Base-by-base conservation (phyloP, 192 early-diverging fungal species). In the Mortierella claussenii region DNA sequence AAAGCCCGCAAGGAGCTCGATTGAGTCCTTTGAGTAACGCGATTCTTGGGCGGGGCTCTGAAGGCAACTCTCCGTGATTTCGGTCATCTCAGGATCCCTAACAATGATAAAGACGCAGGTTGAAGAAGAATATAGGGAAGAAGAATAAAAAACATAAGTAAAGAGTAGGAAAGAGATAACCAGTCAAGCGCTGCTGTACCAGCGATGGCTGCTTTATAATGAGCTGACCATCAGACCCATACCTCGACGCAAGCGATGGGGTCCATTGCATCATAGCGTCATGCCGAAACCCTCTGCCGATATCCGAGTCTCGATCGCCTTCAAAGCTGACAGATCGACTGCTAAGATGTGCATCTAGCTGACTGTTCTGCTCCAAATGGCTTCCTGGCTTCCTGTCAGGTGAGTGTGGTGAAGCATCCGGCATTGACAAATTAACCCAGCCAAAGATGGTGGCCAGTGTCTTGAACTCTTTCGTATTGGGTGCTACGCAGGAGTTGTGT, bases 401-500 rank as follows among this genome's bases (percentile, higher is more conserved):
- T 50, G 32, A 47, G 18, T 55, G 55, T 9, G 50, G 34, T 57
- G 50, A 60, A 20, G 48, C 27, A 21, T 50, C 34, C 7, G 37
- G 13, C 2, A 51, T 30, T 9, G 71, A 48, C 5, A 46, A 33
- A 7, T 70, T 73, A 9, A 79, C 78, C 83, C 83, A 85, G 27
- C 81, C 81, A 55, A 82, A 82, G 20, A 85, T 82, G 0, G 81
- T 75, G 6, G 81, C 73, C 1, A 85, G 49, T 18, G 75, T 55
- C 18, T 67, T 51, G 36, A 67, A 82, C 43, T 85, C 83, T 27
- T 65, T 69, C 11, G 81, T 68, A 31, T 78, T 82, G 23, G 75
- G 62, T 40, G 69, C 76, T 20, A 75, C 75, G 30, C 55, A 80
- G 23, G 81, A 82, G 45, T 80, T 80, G 49, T 66, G 81, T 36